Conservation (phyloP, 2,329 filamentous ascomycete species). For the Fusarium hostae region DNA sequence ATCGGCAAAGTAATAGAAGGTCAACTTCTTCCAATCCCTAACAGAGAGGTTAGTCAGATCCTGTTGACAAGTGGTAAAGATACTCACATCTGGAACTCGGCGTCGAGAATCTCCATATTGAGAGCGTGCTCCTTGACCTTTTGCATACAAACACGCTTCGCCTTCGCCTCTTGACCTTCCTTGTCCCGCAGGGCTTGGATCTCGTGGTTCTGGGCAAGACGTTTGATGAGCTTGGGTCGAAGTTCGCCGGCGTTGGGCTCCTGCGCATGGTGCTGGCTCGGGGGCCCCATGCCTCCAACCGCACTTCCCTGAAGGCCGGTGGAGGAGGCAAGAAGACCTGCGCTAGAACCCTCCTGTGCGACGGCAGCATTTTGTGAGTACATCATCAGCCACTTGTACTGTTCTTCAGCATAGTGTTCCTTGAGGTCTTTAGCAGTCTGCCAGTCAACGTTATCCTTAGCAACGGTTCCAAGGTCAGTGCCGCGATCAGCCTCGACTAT, state of each 20-base stretch:
- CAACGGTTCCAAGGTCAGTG: conserved; percentile 93
- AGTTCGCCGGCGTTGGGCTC: conserved; percentile 79
- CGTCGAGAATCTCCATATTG: conserved; percentile 98
- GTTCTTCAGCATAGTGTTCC: conserved; percentile 91
- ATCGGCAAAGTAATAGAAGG: conserved; percentile 98
- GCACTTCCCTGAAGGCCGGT: conserved; percentile 75
- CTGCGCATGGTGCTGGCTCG: conserved; percentile 77
- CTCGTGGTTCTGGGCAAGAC: conserved; percentile 90
- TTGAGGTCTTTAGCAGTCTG: conserved; percentile 89
- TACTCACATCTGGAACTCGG: conserved; percentile 96
- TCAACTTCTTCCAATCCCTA: conserved; percentile 99
- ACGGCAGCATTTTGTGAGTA: conserved; percentile 84
- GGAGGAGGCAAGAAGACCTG: conserved; percentile 71
- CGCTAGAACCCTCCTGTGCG: conserved; percentile 68
- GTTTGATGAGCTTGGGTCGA: conserved; percentile 96
- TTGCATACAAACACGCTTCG: conserved; percentile 94
- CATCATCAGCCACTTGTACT: conserved; percentile 99
- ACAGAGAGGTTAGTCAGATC: conserved; percentile 22
- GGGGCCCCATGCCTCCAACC: conserved; percentile 81
- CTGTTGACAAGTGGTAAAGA: neutral
- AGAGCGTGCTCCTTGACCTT: conserved; percentile 95
- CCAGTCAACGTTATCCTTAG: conserved; percentile 87
- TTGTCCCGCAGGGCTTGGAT: conserved; percentile 91
- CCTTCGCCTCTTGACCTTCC: conserved; percentile 96
- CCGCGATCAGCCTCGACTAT: conserved; percentile 98